phyloP scores from a whole-genome alignment of 768 basidiomycete genomes.

The Mycena indigotica region DNA sequence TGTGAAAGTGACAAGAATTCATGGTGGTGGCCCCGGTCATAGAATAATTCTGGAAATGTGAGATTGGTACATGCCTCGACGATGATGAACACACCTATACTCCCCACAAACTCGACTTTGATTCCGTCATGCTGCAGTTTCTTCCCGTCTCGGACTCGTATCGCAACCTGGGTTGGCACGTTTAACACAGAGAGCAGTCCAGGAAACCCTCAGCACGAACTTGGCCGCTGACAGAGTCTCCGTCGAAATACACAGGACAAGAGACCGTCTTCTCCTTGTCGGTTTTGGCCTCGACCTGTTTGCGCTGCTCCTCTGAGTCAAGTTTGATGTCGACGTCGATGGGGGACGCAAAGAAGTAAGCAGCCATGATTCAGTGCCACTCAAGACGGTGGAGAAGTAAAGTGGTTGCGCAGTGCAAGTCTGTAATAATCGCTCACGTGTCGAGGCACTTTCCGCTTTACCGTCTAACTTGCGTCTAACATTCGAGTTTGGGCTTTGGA shows the following conservation, averaged over 20 bases:
- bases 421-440: too few relatives aligned
- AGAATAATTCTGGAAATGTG: slow-evolving; percentile 72
- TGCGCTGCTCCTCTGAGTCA: slow-evolving; percentile 82
- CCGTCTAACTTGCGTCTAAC: too few relatives aligned
- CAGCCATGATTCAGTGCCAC: slow-evolving; percentile 79
- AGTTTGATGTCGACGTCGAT: slow-evolving; percentile 91
- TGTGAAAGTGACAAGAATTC: slow-evolving; percentile 96
- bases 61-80: slow-evolving; percentile 3
- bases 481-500: too few relatives aligned
- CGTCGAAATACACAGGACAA: slow-evolving; percentile 95
- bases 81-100: slow-evolving; percentile 67
- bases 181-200: not conserved
- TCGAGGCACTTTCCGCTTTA: too few relatives aligned
- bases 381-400: not conserved
- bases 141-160: slow-evolving; percentile 94
- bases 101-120: slow-evolving; percentile 96
- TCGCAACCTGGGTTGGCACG: slow-evolving; percentile 65
- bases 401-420: too few relatives aligned
- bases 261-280: slow-evolving; percentile 85
- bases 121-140: slow-evolving; percentile 94
- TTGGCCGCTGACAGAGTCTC: slow-evolving; percentile 88
- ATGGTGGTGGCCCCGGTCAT: slow-evolving; percentile 96
- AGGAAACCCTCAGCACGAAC: slow-evolving; percentile 40
- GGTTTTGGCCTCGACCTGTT: slow-evolving; percentile 85
- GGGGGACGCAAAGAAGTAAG: slow-evolving; percentile 90